Conservation (phyloP, 1,139 yeast species). For the Suhomyces wounanorum region DNA sequence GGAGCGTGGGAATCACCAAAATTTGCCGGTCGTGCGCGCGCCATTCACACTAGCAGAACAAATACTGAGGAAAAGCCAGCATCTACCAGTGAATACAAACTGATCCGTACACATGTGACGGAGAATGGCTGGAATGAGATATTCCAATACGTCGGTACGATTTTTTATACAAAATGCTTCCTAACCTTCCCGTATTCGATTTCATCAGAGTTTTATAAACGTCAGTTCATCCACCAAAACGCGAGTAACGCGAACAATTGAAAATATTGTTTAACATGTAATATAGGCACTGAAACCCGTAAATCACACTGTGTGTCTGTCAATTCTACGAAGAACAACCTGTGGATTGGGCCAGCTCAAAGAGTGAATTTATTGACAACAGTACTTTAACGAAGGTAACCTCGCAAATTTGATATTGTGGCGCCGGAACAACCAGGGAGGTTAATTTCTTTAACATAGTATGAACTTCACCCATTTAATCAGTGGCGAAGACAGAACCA, state of each 20-base stretch:
- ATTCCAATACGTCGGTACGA: no score
- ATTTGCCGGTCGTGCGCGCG: slow-evolving; percentile 9
- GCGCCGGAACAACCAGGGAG: no score
- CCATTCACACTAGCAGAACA: not conserved
- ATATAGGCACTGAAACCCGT: not conserved
- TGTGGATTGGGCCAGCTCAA: not conserved
- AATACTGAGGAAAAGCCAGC: not conserved
- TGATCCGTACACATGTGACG: no score
- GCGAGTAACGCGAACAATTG: not conserved
- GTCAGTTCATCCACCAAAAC: not conserved
- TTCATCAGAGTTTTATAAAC: not conserved
- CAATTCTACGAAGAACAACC: no score
- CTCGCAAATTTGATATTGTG: no score
- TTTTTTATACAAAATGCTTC: not conserved
- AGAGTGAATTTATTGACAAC: not conserved
- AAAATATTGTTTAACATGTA: not conserved
- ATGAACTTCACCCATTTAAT: no score
- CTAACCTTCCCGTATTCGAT: not conserved
- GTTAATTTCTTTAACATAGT: no score
- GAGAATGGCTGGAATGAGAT: no score
- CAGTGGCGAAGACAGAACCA: no score
- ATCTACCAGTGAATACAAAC: no score
- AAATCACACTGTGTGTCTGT: not conserved
- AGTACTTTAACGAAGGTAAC: no score
- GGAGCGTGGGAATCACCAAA: slow-evolving; percentile 5